These are phyloP conservation scores for Gaeumannomyces tritici DNA, from an alignment of 2,329 filamentous ascomycete species.

Conservation along the genomic window DNA sequence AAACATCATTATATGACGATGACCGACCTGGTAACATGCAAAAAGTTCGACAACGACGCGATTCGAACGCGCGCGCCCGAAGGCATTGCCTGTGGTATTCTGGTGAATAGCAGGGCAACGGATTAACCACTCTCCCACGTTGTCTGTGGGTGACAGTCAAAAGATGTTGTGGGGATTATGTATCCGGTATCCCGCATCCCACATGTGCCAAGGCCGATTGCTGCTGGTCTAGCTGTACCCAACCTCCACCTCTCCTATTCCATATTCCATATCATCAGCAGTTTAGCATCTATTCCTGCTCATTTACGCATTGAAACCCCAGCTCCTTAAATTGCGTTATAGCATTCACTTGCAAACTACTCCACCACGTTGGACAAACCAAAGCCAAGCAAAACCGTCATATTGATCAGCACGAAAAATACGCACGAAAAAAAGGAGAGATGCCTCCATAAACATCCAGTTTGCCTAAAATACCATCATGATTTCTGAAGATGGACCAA, in stretches of 20 bases:
- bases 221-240: background rate
- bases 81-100: background rate
- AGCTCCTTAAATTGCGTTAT: background rate
- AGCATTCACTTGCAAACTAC: background rate
- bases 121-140: background rate
- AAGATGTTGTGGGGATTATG: background rate
- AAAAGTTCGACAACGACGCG: background rate
- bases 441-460: too few species aligned
- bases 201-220: too few species aligned
- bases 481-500: too few species aligned
- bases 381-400: background rate
- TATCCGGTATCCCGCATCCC: slow-evolving; percentile 6
- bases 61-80: background rate
- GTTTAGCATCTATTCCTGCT: too few species aligned
- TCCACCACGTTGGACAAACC: background rate
- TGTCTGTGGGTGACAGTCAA: background rate
- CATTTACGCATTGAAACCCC: too few species aligned
- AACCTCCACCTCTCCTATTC: background rate
- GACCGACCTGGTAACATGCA: background rate
- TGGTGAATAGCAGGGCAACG: slow-evolving; percentile 8
- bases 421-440: too few species aligned
- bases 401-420: background rate
- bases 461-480: too few species aligned
- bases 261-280: too few species aligned
- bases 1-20: too few species aligned